Percentiles rank a stretch among this genome's conserved stretches.
These are phyloP conservation scores for Dryas octopetala DNA, from an alignment of 306 rosid genomes.

Conservation along the genomic window DNA sequence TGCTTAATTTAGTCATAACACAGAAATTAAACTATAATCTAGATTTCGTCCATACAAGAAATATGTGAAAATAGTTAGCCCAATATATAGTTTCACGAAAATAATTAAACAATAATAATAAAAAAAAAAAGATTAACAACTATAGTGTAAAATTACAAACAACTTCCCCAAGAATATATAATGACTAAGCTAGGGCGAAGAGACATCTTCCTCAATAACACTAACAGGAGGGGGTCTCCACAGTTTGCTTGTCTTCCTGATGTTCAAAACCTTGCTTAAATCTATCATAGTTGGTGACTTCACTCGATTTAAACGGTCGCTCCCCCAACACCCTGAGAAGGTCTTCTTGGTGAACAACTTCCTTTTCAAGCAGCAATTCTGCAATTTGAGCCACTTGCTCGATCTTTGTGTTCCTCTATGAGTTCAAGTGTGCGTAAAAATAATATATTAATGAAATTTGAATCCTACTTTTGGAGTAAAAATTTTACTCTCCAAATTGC, in stretches of 20 bases:
- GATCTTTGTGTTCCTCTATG: conserved; percentile 71
- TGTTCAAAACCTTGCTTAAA: conserved; percentile 66
- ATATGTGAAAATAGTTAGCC: conserved; percentile 17
- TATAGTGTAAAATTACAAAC: conserved; percentile 51
- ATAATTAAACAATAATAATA: background rate
- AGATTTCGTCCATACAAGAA: conserved; percentile 28
- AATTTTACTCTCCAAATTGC: too few relatives aligned
- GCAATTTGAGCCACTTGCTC: conserved; percentile 74
- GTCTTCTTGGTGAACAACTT: conserved; percentile 93
- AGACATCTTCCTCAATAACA: conserved; percentile 49
- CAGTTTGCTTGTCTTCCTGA: conserved; percentile 43
- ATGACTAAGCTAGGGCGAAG: conserved; percentile 55
- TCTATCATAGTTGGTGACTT: conserved; percentile 62
- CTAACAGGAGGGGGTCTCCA: conserved; percentile 33
- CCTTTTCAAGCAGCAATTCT: conserved; percentile 87
- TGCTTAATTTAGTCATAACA: background rate
- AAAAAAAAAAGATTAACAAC: background rate
- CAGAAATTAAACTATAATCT: background rate
- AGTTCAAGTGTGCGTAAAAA: too few relatives aligned
- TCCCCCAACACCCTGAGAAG: conserved; percentile 62
- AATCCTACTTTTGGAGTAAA: too few relatives aligned
- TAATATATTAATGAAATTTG: too few relatives aligned
- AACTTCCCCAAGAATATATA: background rate
- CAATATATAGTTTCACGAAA: too few relatives aligned
- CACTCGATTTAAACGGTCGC: conserved; percentile 63